Conservation (phyloP, 169 alveolate genomes). For the Besnoitia besnoiti region DNA sequence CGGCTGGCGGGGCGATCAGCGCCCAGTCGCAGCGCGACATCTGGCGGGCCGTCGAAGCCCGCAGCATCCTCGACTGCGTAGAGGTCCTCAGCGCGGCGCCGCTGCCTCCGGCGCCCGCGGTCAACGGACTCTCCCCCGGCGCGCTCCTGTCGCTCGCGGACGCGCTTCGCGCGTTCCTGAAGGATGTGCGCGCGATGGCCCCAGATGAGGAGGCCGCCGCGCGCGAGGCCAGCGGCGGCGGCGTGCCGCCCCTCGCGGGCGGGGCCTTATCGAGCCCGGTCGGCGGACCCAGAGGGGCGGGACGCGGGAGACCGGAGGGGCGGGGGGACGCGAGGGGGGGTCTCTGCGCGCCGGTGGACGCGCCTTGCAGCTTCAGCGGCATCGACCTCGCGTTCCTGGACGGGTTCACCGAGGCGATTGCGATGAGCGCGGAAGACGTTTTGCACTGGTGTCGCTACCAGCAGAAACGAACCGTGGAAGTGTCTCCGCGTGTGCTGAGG, state of each 20-base stretch:
- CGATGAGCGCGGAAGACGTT: neutral
- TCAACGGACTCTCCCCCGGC: conserved; percentile 30
- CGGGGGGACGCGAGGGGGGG: neutral
- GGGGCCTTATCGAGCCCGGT: neutral
- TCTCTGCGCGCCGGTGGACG: neutral
- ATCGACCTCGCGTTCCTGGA: neutral
- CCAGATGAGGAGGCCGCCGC: neutral
- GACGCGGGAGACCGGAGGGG: neutral
- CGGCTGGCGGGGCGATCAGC: conserved; percentile 53
- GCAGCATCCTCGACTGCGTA: neutral
- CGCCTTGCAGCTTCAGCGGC: neutral
- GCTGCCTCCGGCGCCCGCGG: conserved; percentile 23
- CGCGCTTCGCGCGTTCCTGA: conserved; percentile 18
- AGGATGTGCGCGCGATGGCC: neutral
- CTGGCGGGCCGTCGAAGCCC: conserved; percentile 15
- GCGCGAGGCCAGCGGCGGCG: neutral
- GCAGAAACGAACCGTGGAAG: neutral
- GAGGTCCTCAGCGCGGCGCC: conserved; percentile 34
- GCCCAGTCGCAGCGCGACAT: conserved; percentile 2
- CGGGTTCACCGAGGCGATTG: neutral
- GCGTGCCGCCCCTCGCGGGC: neutral
- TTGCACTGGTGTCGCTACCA: neutral
- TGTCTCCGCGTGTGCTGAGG: neutral
- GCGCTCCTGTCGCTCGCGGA: conserved; percentile 48
- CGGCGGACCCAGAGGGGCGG: neutral